Evolutionary conservation across 257 asterid species (phyloP).

Genomic region (Jasminum sambac): DNA sequence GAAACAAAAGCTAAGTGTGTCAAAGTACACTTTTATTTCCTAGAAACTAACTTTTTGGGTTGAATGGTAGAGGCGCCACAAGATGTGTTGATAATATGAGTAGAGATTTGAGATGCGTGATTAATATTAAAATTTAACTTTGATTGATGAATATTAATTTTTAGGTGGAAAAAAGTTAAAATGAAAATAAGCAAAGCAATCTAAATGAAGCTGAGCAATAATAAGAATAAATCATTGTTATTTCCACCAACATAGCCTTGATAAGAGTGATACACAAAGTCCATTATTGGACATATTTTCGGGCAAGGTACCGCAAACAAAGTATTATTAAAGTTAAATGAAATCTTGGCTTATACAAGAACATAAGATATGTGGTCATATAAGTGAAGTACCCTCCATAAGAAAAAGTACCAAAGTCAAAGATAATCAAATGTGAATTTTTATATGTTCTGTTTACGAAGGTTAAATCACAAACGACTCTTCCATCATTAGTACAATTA

Average conservation of each 20-base stretch:
- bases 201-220: not conserved
- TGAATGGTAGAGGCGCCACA: too few species aligned
- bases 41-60: too few species aligned
- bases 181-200: too few species aligned
- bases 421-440: not conserved
- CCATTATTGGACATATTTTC: not conserved
- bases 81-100: too few species aligned
- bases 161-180: too few species aligned
- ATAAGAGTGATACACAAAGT: not conserved
- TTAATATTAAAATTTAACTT: too few species aligned
- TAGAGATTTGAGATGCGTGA: too few species aligned
- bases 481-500: constrained; percentile 7
- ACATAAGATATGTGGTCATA: not conserved
- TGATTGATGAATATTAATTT: too few species aligned
- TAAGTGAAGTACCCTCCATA: not conserved
- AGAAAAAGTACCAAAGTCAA: not conserved
- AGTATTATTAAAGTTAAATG: not conserved
- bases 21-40: too few species aligned
- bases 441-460: constrained; percentile 1
- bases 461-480: not conserved
- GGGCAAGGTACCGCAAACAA: not conserved
- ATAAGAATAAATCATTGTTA: not conserved
- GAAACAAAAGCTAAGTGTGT: not conserved
- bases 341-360: not conserved
- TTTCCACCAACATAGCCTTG: not conserved